A percentile compares a stretch with the other conserved stretches of the same genome.
phyloP scores from a whole-genome alignment of 805 yeast genomes.

The Suhomyces xylopsoci region DNA sequence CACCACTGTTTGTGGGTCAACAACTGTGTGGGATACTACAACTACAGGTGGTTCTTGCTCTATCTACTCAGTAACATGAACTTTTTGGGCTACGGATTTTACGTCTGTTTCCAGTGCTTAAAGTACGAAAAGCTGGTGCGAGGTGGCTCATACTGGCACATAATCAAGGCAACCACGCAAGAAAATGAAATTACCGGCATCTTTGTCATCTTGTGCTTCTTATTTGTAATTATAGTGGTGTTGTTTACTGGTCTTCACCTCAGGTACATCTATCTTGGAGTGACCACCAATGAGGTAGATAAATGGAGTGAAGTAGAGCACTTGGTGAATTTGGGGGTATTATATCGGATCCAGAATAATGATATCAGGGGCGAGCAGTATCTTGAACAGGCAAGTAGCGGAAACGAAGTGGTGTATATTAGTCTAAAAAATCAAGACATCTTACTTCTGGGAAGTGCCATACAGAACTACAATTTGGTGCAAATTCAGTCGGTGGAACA shows the following conservation, averaged over 20 bases:
- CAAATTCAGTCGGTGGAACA: slow-evolving; percentile 22
- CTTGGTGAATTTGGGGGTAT: slow-evolving; percentile 20
- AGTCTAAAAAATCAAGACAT: slow-evolving; percentile 26
- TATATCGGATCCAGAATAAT: slow-evolving; percentile 5
- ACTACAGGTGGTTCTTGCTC: slow-evolving; percentile 57
- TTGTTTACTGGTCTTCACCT: slow-evolving; percentile 36
- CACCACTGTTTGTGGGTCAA: slow-evolving; percentile 68
- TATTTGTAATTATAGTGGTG: slow-evolving; percentile 41
- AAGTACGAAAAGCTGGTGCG: not conserved
- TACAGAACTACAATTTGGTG: slow-evolving; percentile 9
- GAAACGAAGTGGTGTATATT: slow-evolving; percentile 21
- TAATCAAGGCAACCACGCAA: slow-evolving; percentile 13
- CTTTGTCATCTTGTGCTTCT: slow-evolving; percentile 42
- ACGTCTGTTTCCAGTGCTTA: slow-evolving; percentile 14
- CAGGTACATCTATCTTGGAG: slow-evolving; percentile 56
- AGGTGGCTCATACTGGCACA: slow-evolving; percentile 15
- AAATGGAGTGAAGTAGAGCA: slow-evolving; percentile 69
- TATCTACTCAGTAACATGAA: slow-evolving; percentile 51
- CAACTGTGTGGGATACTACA: slow-evolving; percentile 70
- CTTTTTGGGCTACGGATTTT: slow-evolving; percentile 20
- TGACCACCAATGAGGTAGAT: slow-evolving; percentile 69
- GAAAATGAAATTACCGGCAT: slow-evolving; percentile 29
- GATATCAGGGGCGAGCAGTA: slow-evolving; percentile 9
- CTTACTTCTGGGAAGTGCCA: slow-evolving; percentile 11
- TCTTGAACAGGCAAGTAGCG: slow-evolving; percentile 10